Conservation (phyloP, 805 yeast genomes). For the Suhomyces sp. region DNA sequence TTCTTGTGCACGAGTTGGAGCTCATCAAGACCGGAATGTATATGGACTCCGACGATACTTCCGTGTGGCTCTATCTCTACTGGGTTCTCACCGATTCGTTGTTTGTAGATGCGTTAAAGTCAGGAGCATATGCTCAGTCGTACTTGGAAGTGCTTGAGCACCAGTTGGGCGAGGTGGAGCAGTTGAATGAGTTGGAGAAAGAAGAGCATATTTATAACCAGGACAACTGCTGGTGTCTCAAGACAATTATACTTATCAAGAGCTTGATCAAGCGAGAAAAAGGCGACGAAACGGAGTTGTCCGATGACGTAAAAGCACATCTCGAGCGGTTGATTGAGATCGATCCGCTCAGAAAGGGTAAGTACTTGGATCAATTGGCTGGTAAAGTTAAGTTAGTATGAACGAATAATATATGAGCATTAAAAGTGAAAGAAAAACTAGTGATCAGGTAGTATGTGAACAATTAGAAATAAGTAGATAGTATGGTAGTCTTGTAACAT, state of each 20-base stretch:
- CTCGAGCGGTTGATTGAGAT: constrained; percentile 45
- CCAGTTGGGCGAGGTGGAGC: constrained; percentile 51
- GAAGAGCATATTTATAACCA: constrained; percentile 51
- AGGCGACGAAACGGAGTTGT: constrained; percentile 1
- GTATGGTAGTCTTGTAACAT: too few relatives aligned
- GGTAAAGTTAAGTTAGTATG: background rate
- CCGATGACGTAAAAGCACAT: constrained; percentile 29
- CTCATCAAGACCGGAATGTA: constrained; percentile 79
- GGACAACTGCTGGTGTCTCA: constrained; percentile 76
- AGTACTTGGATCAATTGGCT: constrained; percentile 47
- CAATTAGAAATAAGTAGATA: too few relatives aligned
- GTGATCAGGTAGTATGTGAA: too few relatives aligned
- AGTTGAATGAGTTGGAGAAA: constrained; percentile 69
- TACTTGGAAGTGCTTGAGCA: constrained; percentile 39
- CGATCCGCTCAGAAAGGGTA: constrained; percentile 65
- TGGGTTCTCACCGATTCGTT: constrained; percentile 64
- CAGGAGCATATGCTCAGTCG: constrained; percentile 21
- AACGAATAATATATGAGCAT: too few relatives aligned
- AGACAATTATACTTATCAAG: constrained; percentile 51
- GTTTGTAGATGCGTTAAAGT: constrained; percentile 25
- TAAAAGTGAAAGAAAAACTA: too few relatives aligned
- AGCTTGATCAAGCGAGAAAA: constrained; percentile 18
- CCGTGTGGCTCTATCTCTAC: constrained; percentile 84
- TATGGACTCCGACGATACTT: constrained; percentile 92
- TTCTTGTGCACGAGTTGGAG: constrained; percentile 57